Evolutionary conservation across 495 filamentous ascomycete genomes (phyloP), one percentile per base, ranked within the genome.

Genomic region (Tuber calosporum): DNA sequence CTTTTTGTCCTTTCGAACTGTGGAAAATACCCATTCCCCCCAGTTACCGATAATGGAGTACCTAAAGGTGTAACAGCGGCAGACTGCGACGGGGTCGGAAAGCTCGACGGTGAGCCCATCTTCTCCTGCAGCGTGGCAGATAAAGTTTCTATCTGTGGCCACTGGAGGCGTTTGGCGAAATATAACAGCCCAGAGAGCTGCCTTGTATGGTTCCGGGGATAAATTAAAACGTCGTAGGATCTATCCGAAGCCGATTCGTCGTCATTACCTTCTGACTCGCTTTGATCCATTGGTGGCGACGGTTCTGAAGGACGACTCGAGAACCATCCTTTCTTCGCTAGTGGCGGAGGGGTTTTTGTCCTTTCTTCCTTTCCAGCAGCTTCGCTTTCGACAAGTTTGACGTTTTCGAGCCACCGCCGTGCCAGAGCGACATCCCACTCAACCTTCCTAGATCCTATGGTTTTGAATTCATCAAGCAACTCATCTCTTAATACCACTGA

Each of bases 381-480:
- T 67, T 74, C 79, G n/a, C 82, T 83, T 62, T 80, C 81, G 77
- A 84, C 88, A 20, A 83, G 84, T 75, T 82, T 83, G 36, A 96
- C 89, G 80, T 91, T 93, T 75, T 94, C 90, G 20, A 94, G 85
- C 84, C 93, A 93, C 3, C 88, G 85, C 22, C 90, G 87, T 42
- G 91, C 92, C 42, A 93, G 85, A 26, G 93, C 83, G 41, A 96
- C 81, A 75, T 93, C 92, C 92, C 92, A 96, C 76, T 90, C 88
- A 20, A 93, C 87, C 74, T 91, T 91, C 22, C 84, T 83, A 40
- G 87, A 90, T 34, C 89, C 87, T 45, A 90, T 84, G 74, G 86
- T 86, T 41, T 91, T 88, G 69, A 93, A 91, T 17, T 85, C 84
- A 39, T 85, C 83, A 38, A 90, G 72, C 9, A 81, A 53, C 26